Evolutionary conservation across 352 stramenopile species (phyloP).

Genomic region (Elongisporangium senticosum): DNA sequence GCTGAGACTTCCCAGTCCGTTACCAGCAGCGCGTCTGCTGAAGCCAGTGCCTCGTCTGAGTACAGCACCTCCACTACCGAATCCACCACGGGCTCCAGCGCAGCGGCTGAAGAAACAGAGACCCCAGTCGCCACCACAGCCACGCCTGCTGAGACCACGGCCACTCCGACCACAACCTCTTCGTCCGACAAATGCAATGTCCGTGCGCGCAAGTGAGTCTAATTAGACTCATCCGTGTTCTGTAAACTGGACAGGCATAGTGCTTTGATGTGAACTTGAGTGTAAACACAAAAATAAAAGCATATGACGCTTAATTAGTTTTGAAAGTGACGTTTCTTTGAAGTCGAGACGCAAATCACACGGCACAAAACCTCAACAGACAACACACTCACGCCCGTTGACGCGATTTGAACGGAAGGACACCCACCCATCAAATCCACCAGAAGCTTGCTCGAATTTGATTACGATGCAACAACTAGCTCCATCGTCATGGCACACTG

Average conservation of each 20-base stretch:
- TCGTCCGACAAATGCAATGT: background rate
- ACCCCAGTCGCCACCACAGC: background rate
- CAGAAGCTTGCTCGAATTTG: background rate
- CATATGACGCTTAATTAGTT: background rate
- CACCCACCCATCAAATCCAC: background rate
- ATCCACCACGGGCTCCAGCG: background rate
- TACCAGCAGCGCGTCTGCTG: conserved; percentile 3
- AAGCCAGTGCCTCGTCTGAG: background rate
- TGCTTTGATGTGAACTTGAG: background rate
- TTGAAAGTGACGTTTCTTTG: background rate
- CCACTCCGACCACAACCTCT: background rate
- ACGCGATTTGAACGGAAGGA: too few species aligned
- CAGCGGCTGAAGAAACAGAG: background rate
- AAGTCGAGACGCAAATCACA: background rate
- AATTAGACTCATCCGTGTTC: background rate
- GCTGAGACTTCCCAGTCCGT: background rate
- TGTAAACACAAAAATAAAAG: background rate
- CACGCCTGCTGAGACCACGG: background rate
- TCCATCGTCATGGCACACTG: too few species aligned
- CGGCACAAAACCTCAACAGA: too few species aligned
- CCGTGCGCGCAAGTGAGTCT: background rate
- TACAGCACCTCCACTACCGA: background rate
- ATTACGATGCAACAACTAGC: too few species aligned
- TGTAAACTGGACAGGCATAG: too few species aligned
- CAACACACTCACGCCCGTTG: too few species aligned